Evolutionary conservation across 805 yeast species (phyloP), one percentile per base, ranked within the genome.

Genomic region (Yamadazyma endophytica): DNA sequence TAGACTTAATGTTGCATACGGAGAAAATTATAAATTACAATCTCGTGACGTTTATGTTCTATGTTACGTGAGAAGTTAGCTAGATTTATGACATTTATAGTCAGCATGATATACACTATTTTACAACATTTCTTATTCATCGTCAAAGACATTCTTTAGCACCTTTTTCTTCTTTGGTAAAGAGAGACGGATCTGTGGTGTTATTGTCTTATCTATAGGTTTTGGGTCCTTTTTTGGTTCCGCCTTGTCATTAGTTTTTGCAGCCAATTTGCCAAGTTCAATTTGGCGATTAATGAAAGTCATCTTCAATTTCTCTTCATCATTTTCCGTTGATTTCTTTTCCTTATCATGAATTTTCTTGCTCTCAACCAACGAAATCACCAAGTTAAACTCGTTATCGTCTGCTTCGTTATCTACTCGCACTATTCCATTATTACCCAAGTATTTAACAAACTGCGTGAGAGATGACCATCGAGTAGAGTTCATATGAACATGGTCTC

Each of bases 401-500:
- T 40, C 49, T 2, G 42, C 40, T 9, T 37, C 49, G 17, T 43
- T 37, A 9, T 61, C 64, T 2, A 85, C 80, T 15, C 61, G 55
- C 16, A 86, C 73, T 3, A 70, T 51, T 0, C 85, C 84, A 13
- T 65, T 59, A 9, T 65, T 59, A 2, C 77, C 80, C 41, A 89
- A 56, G 42, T 75, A 61, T 36, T 73, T 70, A 13, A 86, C 68
- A 49, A 90, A 86, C 24, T 75, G 70, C 0, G 87, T 73, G 28
- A 92, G 57, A 2, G 82, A 73, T 3, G 69, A 54, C 86, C 94
- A 92, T 36, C 68, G 68, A 1, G 98, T 92, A 2, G 97, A 79
- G 46, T 87, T 88, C 81, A 92, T 76, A 55, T 90, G 98, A 8
- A 88, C 64, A 55, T 92, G 97, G 35, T 84, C 76, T 47, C 76